Evolutionary conservation across 345 rosid species (phyloP).

Genomic region (Syzygium grande): DNA sequence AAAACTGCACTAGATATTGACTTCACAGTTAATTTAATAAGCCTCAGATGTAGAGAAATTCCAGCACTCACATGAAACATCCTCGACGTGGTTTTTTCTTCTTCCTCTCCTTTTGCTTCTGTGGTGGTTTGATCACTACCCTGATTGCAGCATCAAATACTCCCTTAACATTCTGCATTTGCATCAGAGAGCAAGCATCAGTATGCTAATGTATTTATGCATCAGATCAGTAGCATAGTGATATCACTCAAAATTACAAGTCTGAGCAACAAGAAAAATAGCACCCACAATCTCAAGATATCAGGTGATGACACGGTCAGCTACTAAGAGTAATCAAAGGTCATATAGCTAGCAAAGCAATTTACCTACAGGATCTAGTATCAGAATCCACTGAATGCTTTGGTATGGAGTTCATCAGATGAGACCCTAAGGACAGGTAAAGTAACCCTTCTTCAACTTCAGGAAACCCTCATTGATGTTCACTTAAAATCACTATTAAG

Average conservation of each 20-base stretch:
- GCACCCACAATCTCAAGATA: not conserved
- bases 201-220: not conserved
- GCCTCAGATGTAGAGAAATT: not conserved
- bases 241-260: not conserved
- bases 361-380: not conserved
- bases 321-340: not conserved
- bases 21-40: not conserved
- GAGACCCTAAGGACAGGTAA: not conserved
- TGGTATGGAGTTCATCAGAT: not conserved
- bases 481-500: not conserved
- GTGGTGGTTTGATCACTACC: constrained; percentile 81
- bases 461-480: not conserved
- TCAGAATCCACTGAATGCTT: not conserved
- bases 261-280: not conserved
- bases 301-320: not conserved
- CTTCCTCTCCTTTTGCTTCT: constrained; percentile 72
- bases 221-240: not conserved
- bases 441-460: not conserved
- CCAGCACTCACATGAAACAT: constrained; percentile 60
- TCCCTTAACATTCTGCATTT: constrained; percentile 79
- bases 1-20: not conserved
- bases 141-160: constrained; percentile 93
- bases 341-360: not conserved
- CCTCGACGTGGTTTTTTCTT: constrained; percentile 56
- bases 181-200: not conserved